Conservation (phyloP, 495 filamentous ascomycete species). For the Aspergillus nidulans region DNA sequence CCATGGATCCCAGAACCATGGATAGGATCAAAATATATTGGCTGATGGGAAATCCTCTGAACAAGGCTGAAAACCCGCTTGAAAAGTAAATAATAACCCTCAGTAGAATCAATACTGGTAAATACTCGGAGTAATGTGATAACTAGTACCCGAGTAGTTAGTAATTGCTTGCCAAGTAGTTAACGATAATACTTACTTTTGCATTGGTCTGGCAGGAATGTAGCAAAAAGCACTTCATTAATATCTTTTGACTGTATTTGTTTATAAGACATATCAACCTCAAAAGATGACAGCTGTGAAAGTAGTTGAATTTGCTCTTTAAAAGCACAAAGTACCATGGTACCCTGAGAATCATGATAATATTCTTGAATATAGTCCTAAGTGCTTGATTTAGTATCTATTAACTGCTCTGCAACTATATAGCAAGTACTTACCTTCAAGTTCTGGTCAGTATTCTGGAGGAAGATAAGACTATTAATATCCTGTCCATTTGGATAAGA, state of each 20-base stretch:
- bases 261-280: constrained; percentile 11
- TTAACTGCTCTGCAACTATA: not conserved
- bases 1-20: constrained; percentile 9
- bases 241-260: constrained; percentile 2
- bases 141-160: constrained; percentile 2
- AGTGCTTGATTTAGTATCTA: constrained; percentile 2
- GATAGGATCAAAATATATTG: constrained; percentile 2
- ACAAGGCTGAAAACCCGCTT: constrained; percentile 1
- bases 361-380: constrained; percentile 15
- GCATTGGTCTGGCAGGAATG: not conserved
- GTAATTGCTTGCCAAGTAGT: not conserved
- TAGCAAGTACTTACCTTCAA: constrained; percentile 1
- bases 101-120: not conserved
- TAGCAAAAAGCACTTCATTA: constrained; percentile 11
- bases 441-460: not conserved
- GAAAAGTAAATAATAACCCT: constrained; percentile 11
- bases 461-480: constrained; percentile 7
- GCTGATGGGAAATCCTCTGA: not conserved
- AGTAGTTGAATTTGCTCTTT: constrained; percentile 6
- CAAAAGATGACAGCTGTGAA: not conserved
- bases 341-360: constrained; percentile 2
- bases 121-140: constrained; percentile 10
- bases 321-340: constrained; percentile 10
- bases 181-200: constrained; percentile 16
- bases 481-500: constrained; percentile 6